Base-by-base conservation (phyloP, 23 red algal species). In the Gracilaria domingensis region DNA sequence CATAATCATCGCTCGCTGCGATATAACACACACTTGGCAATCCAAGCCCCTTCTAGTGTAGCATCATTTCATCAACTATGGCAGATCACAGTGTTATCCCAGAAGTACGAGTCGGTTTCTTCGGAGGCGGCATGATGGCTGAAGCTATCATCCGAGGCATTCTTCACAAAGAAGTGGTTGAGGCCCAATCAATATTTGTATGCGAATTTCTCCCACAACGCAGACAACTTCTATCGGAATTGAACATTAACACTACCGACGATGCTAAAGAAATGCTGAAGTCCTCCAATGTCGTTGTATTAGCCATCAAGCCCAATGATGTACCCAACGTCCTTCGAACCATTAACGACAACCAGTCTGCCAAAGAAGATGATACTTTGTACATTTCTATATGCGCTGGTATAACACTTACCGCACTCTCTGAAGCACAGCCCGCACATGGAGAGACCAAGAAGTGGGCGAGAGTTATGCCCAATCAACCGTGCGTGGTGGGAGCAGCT, bases 71-170 rank as follows among this genome's bases (percentile, higher is more conserved):
- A 45, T 5, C 30, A 32, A 65, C 60, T 8, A 65, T 65, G 25
- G 26, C 60, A 65, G 8, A 65, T 4, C 30, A 11, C 4, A 65
- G 26, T 65, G 1, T 25, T 28, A 65, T 65, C 3, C 2, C 21
- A 1, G 32, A 65, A 1, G n/a, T 75, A 12, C 23, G 20, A 32
- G 28, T 99, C 47, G 97, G 97, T 39, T 99, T 99, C 74, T 84
- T 93, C 49, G 97, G 97, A 49, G 97, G 97, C 25, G 97, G 97
- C 8, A 92, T 94, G 91, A 99, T 99, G 97, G 93, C 93, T 73
- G 94, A 96, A 86, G 93, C 97, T 1, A 96, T 99, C 55, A 34
- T 96, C 42, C 81, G 88, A 8, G 97, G 97, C 30, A 58, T 99
- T 23, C 73, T 99, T 21, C 26, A 47, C 23, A 94, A 94, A 59